A percentile compares a stretch with the other conserved stretches of the same genome.
Evolutionary conservation across 169 alveolate genomes (phyloP).

Genomic region (Eimeria acervulina): DNA sequence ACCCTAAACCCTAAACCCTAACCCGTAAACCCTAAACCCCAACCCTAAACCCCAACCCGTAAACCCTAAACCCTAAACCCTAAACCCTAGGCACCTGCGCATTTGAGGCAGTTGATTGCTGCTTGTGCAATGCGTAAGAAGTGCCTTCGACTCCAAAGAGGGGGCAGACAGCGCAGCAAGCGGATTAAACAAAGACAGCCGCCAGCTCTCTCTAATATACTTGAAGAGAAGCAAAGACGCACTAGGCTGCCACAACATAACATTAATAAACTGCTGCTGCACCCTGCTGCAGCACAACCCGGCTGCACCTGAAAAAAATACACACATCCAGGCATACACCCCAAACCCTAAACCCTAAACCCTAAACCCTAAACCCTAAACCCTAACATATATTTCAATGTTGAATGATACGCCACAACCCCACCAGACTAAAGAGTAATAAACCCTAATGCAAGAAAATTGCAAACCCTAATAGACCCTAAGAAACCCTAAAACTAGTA

Average conservation of each 20-base stretch:
- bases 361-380: conserved; percentile 10
- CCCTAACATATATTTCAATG: background rate
- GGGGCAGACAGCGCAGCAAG: conserved; percentile 77
- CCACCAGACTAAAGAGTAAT: no score
- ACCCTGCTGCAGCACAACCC: conserved; percentile 77
- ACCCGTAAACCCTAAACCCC: background rate
- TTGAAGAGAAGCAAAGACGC: conserved; percentile 70
- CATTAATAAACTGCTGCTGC: conserved; percentile 55
- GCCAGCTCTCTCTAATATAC: conserved; percentile 68
- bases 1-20: background rate
- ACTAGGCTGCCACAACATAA: conserved; percentile 51
- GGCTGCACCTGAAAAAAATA: conserved; percentile 26
- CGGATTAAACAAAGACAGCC: conserved; percentile 78
- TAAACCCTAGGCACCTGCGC: conserved; percentile 18
- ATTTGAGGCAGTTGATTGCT: conserved; percentile 55
- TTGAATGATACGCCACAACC: no score
- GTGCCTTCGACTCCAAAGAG: conserved; percentile 74
- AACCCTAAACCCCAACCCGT: no score
- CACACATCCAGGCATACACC: background rate
- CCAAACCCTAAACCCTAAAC: conserved; percentile 37
- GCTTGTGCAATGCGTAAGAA: conserved; percentile 73
- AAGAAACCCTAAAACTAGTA: background rate
- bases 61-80: background rate
- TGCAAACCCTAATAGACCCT: background rate
- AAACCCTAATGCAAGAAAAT: background rate